Evolutionary conservation across 805 yeast genomes (phyloP).

Genomic region (Wickerhamiella galacta): DNA sequence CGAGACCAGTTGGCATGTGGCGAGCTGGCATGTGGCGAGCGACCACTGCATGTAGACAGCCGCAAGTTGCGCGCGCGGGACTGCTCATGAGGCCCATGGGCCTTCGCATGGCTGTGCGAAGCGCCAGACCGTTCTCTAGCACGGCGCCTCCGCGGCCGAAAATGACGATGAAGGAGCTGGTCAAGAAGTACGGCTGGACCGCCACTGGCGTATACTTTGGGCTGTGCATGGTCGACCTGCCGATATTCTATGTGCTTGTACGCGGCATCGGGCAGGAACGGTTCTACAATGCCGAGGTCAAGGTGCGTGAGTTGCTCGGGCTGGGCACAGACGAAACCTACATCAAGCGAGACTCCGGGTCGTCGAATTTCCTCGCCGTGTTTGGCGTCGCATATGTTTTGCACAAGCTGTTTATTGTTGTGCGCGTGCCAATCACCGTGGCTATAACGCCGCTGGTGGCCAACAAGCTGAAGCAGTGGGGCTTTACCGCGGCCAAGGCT

Average conservation of each 20-base stretch:
- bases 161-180: conserved; percentile 33
- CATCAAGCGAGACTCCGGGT: conserved; percentile 12
- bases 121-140: neutral
- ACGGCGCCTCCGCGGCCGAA: neutral
- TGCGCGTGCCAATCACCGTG: conserved; percentile 80
- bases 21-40: too few relatives aligned
- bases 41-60: too few relatives aligned
- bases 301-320: conserved; percentile 46
- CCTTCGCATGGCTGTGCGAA: neutral
- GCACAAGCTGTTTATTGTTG: conserved; percentile 70
- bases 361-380: conserved; percentile 51
- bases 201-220: conserved; percentile 75
- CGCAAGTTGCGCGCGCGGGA: too few relatives aligned
- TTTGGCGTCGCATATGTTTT: conserved; percentile 82
- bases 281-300: conserved; percentile 49
- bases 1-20: too few relatives aligned
- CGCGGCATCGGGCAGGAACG: conserved; percentile 78
- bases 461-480: conserved; percentile 47
- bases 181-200: conserved; percentile 79
- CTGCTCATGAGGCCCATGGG: neutral
- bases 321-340: conserved; percentile 27
- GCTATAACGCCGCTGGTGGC: conserved; percentile 79
- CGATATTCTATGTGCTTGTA: conserved; percentile 65
- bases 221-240: conserved; percentile 61
- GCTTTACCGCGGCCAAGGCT: conserved; percentile 33